Conservation (phyloP, 495 filamentous ascomycete species). For the Choiromyces venosus region DNA sequence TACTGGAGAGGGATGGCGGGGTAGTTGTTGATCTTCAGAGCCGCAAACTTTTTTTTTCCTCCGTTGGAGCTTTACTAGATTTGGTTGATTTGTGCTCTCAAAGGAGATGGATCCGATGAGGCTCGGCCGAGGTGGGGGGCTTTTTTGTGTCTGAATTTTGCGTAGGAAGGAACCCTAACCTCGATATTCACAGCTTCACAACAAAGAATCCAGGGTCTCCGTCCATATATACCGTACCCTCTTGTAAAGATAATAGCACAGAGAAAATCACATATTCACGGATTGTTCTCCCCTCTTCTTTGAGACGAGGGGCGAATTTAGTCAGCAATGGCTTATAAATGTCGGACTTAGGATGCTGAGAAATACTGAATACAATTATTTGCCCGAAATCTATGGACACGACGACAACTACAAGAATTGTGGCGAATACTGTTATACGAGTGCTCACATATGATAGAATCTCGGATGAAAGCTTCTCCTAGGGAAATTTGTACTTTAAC, state of each 20-base stretch:
- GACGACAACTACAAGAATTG: neutral
- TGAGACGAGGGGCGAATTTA: neutral
- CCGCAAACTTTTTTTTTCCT: neutral
- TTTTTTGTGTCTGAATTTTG: neutral
- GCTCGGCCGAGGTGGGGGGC: no score
- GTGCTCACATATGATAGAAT: neutral
- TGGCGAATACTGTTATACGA: neutral
- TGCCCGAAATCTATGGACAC: neutral
- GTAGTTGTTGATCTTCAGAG: neutral
- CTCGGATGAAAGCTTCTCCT: neutral
- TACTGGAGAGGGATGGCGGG: neutral
- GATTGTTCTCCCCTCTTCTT: neutral
- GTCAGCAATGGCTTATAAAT: neutral
- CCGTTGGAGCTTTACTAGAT: neutral
- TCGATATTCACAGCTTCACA: neutral
- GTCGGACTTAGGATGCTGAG: neutral
- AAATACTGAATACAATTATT: neutral
- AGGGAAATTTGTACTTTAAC: neutral
- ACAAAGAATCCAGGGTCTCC: neutral
- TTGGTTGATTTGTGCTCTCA: neutral
- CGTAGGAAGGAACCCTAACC: neutral
- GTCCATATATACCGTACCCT: neutral
- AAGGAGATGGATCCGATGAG: neutral
- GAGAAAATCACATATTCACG: neutral
- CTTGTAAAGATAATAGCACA: neutral